Base-by-base conservation (phyloP, 2,329 filamentous ascomycete species). In the Clarireedia homoeocarpa region DNA sequence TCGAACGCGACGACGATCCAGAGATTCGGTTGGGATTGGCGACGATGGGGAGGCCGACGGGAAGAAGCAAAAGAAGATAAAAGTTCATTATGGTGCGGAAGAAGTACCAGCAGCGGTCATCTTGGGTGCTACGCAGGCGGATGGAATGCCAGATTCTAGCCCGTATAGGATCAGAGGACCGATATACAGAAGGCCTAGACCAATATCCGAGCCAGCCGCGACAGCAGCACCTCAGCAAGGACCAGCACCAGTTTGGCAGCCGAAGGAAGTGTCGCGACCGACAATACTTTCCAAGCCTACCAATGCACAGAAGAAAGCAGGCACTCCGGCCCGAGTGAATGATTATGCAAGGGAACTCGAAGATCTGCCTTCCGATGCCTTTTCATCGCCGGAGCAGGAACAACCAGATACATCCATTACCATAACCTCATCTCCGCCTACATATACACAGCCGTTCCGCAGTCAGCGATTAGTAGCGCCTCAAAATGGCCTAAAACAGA, bases 101-200 rank as follows among this genome's bases (percentile, higher is more conserved):
- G 60, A 61, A 51, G 62, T 66, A 15, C 63, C 66, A 14, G 54
- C 60, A 26, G 58, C 62, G 20, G 57, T 59, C 48, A 65, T 68
- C 27, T 44, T 67, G 6, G 63, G 66, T 10, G 66, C 66, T 23
- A 68, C 67, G 38, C 67, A 69, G 53, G 66, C 67, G n/a, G 65
- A 67, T 39, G 60, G 57, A 38, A 55, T 63, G 53, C 64, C 65
- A 5, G 61, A 66, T 58, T 78, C 77, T 1, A 78, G 75, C 58
- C 77, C 77, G 2, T 77, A 76, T 51, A 69, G 72, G 58, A 76
- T 79, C 54, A 72, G 77, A 60, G 76, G 76, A 1, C 73, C 77
- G 10, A 72, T 76, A 56, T 80, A 76, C 73, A 75, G 72, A 59
- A 77, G 74, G 58, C 72, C 73, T 15, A 69, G 67, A 40, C 63